phyloP scores from a whole-genome alignment of 768 basidiomycete species.

The Auricularia sp. region DNA sequence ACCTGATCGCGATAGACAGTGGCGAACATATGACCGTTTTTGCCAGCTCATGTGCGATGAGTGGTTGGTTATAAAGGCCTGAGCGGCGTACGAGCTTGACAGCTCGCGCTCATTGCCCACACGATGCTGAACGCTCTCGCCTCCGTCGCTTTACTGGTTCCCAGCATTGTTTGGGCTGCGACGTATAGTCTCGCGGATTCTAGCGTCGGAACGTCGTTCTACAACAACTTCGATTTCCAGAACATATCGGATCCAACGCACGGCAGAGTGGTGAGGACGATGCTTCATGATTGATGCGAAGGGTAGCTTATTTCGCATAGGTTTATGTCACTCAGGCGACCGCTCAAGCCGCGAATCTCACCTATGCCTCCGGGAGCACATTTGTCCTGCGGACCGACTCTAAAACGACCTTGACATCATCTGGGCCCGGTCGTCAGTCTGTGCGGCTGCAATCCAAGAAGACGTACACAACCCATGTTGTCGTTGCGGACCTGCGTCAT shows the following conservation, averaged over 20 bases:
- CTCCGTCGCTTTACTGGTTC: too few relatives aligned
- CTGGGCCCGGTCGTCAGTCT: conserved; percentile 47
- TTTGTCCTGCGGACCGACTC: conserved; percentile 49
- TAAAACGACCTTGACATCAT: conserved; percentile 34
- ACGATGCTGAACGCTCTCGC: too few relatives aligned
- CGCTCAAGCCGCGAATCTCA: conserved; percentile 44
- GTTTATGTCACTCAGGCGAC: conserved; percentile 25
- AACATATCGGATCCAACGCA: conserved; percentile 51
- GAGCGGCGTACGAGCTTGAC: too few relatives aligned
- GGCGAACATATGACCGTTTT: too few relatives aligned
- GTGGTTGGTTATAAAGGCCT: too few relatives aligned
- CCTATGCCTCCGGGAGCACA: conserved; percentile 39
- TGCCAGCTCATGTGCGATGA: too few relatives aligned
- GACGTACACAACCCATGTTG: conserved; percentile 40
- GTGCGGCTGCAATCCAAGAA: conserved; percentile 46
- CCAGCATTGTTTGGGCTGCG: not conserved
- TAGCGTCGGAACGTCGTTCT: conserved; percentile 36
- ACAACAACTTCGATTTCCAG: conserved; percentile 38
- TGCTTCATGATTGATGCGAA: too few relatives aligned
- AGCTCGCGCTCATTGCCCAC: too few relatives aligned
- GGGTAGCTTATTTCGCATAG: too few relatives aligned
- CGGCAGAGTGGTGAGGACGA: conserved; percentile 42
- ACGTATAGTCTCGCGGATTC: conserved; percentile 26
- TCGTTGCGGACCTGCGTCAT: conserved; percentile 45
- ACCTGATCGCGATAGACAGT: too few relatives aligned